These are phyloP conservation scores for Vigna trinervia DNA, from an alignment of 306 rosid species.

Conservation along the genomic window DNA sequence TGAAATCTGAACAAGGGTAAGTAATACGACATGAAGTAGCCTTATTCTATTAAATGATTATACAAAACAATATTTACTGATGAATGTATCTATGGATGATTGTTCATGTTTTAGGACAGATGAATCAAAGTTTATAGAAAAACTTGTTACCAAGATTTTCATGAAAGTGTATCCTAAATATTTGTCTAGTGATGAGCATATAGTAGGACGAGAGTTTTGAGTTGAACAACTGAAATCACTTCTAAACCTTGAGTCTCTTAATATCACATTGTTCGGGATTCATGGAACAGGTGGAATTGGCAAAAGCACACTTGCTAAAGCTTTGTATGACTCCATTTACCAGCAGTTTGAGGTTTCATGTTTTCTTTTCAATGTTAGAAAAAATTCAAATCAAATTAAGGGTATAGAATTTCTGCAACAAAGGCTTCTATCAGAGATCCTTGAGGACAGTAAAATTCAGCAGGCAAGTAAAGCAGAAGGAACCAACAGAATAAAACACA, in stretches of 20 bases:
- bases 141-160: not conserved
- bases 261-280: not conserved
- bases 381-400: not conserved
- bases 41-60: too few species aligned
- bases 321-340: conserved; percentile 16
- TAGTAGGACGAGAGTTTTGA: not conserved
- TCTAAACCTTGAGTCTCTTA: not conserved
- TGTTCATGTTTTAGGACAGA: not conserved
- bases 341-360: not conserved
- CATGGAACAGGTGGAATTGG: conserved; percentile 17
- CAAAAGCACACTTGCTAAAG: conserved; percentile 6
- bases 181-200: not conserved
- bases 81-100: too few species aligned
- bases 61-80: too few species aligned
- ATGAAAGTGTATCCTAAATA: not conserved
- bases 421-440: not conserved
- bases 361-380: conserved; percentile 14
- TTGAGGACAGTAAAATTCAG: not conserved
- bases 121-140: not conserved
- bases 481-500: too few species aligned
- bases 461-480: not conserved
- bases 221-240: not conserved
- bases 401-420: not conserved
- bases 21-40: too few species aligned
- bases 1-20: too few species aligned